Percentiles rank a stretch among this genome's conserved stretches.
Conservation (phyloP, 2,329 filamentous ascomycete genomes). For the Diaporthe citrichinensis region DNA sequence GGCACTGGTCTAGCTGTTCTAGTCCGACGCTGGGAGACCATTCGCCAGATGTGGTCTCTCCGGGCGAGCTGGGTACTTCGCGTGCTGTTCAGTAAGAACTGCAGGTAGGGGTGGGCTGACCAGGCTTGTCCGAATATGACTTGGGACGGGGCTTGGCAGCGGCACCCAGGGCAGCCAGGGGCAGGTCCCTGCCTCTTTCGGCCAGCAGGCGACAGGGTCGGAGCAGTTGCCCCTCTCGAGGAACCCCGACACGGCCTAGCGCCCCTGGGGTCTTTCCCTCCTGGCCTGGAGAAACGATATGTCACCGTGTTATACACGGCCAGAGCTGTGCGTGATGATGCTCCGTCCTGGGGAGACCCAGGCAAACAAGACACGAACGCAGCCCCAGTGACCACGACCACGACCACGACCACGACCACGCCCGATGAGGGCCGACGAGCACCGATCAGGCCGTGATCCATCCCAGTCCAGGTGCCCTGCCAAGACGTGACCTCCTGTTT, state of each 20-base stretch:
- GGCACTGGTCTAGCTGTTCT: not conserved
- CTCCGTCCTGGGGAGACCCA: not conserved
- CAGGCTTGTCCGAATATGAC: constrained; percentile 25
- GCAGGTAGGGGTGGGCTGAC: constrained; percentile 7
- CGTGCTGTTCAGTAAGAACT: not conserved
- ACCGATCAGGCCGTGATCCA: not conserved
- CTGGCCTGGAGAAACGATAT: constrained; percentile 13
- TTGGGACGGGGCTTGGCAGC: constrained; percentile 17
- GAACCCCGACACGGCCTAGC: constrained; percentile 24
- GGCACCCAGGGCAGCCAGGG: constrained; percentile 3
- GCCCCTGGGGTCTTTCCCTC: constrained; percentile 2
- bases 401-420: too few species aligned
- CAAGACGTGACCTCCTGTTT: not conserved
- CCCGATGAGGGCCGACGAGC: not conserved
- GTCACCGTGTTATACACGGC: constrained; percentile 1
- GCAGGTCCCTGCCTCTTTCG: constrained; percentile 29
- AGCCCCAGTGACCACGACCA: not conserved
- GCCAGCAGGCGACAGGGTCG: constrained; percentile 25
- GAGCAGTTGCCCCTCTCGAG: constrained; percentile 30
- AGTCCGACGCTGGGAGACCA: not conserved
- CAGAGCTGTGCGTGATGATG: not conserved
- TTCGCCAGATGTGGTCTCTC: not conserved
- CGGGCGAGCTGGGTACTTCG: not conserved
- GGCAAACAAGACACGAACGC: constrained; percentile 3
- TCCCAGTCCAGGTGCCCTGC: not conserved